Conservation (phyloP, 2,329 filamentous ascomycete species). For the Alternaria consortialis region DNA sequence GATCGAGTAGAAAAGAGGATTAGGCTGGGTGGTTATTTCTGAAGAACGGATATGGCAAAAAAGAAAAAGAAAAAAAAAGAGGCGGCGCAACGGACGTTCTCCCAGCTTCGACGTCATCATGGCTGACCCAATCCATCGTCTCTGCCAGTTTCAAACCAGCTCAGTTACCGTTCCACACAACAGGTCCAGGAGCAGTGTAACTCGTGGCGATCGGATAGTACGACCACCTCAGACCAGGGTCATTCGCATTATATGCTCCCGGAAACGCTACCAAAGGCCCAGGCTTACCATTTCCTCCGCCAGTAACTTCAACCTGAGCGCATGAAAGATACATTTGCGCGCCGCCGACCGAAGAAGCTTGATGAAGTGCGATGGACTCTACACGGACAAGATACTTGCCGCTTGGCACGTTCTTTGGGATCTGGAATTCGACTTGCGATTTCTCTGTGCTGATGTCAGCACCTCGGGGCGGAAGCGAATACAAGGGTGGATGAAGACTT, state of each 20-base stretch:
- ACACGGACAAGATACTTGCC: slow-evolving; percentile 58
- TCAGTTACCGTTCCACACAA: slow-evolving; percentile 33
- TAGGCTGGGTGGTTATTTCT: too few relatives aligned
- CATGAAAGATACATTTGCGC: slow-evolving; percentile 58
- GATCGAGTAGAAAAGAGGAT: background rate
- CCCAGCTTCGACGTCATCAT: background rate
- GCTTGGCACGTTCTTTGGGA: slow-evolving; percentile 51
- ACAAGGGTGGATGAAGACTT: background rate
- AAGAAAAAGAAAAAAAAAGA: too few relatives aligned
- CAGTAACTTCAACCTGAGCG: slow-evolving; percentile 56
- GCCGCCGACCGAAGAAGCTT: slow-evolving; percentile 44
- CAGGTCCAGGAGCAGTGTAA: slow-evolving; percentile 40
- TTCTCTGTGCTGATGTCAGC: slow-evolving; percentile 24
- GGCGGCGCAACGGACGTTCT: background rate
- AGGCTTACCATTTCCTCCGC: slow-evolving; percentile 49
- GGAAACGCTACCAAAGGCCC: slow-evolving; percentile 54
- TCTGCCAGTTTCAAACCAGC: background rate
- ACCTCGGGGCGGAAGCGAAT: background rate
- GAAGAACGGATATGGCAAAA: background rate
- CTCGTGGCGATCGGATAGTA: slow-evolving; percentile 41
- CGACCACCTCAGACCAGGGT: slow-evolving; percentile 43
- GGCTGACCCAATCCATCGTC: background rate
- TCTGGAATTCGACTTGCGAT: slow-evolving; percentile 43
- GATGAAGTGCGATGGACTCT: slow-evolving; percentile 58
- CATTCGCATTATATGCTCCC: slow-evolving; percentile 48